Evolutionary conservation across 768 basidiomycete genomes (phyloP).

Genomic region (Megacollybia marginata): DNA sequence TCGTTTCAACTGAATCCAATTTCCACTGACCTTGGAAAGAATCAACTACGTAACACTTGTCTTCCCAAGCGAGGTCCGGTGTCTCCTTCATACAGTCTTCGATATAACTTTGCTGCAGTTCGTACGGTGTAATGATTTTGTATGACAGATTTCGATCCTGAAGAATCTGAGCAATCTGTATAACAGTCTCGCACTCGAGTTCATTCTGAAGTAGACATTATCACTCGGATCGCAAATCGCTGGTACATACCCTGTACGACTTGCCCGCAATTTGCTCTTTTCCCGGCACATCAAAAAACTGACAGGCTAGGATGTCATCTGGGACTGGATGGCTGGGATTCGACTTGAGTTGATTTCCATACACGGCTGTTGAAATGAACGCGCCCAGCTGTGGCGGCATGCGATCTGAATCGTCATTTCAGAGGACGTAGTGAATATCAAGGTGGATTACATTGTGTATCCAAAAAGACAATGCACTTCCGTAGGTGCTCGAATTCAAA

Average conservation of each 20-base stretch:
- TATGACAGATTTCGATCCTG: conserved; percentile 31
- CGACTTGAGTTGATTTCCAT: conserved; percentile 43
- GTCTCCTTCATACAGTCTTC: conserved; percentile 38
- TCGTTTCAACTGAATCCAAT: background rate
- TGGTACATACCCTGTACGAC: conserved; percentile 30
- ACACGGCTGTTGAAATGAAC: conserved; percentile 48
- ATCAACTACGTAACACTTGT: conserved; percentile 71
- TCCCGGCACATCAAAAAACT: conserved; percentile 48
- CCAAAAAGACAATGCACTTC: conserved; percentile 27
- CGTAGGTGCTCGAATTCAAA: conserved; percentile 44
- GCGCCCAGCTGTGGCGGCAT: conserved; percentile 48
- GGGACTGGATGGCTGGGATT: conserved; percentile 25
- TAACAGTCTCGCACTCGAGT: conserved; percentile 38
- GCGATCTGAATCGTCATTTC: conserved; percentile 26
- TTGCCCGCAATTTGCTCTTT: conserved; percentile 20
- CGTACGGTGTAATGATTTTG: conserved; percentile 69
- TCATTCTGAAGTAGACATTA: conserved; percentile 36
- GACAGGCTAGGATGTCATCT: conserved; percentile 29
- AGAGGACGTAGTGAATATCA: conserved; percentile 1
- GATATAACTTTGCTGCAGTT: conserved; percentile 51
- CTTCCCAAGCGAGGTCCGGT: conserved; percentile 40
- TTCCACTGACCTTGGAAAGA: conserved; percentile 59
- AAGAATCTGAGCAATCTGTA: conserved; percentile 38
- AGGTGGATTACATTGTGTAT: conserved; percentile 41
- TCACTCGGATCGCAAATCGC: conserved; percentile 7